phyloP scores from a whole-genome alignment of 2,329 filamentous ascomycete species.

The Trichoderma sp. region DNA sequence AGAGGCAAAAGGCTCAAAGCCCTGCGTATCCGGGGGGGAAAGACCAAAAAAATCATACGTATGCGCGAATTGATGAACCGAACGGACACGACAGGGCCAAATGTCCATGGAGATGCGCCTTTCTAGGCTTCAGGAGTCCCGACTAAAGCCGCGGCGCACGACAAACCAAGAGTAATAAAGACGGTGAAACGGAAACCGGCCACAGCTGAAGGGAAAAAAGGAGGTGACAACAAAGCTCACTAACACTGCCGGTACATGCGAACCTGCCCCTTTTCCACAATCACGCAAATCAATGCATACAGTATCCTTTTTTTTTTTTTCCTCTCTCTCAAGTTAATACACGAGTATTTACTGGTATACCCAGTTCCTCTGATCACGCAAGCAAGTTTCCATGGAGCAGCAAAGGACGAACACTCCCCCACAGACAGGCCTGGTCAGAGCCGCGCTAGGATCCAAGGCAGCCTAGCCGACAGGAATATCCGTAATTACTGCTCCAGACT shows the following conservation, averaged over 20 bases:
- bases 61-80: conserved; percentile 16
- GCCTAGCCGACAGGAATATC: conserved; percentile 9
- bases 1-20: neutral
- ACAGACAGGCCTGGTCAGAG: conserved; percentile 7
- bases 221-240: neutral
- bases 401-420: neutral
- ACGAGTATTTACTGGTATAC: neutral
- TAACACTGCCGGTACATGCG: neutral
- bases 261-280: neutral
- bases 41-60: neutral
- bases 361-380: neutral
- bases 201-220: neutral
- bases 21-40: neutral
- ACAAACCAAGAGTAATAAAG: neutral
- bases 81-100: neutral
- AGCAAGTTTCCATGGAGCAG: neutral
- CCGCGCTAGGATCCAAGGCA: conserved; percentile 1
- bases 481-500: conserved; percentile 13
- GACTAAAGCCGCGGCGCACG: conserved; percentile 6
- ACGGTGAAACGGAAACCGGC: neutral
- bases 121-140: neutral
- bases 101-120: neutral
- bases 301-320: neutral
- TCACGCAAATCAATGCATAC: neutral
- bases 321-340: neutral